Percentiles rank a stretch among this genome's conserved stretches.
These are phyloP conservation scores for Boletus tylopilopsis DNA, from an alignment of 768 basidiomycete species.

Conservation along the genomic window DNA sequence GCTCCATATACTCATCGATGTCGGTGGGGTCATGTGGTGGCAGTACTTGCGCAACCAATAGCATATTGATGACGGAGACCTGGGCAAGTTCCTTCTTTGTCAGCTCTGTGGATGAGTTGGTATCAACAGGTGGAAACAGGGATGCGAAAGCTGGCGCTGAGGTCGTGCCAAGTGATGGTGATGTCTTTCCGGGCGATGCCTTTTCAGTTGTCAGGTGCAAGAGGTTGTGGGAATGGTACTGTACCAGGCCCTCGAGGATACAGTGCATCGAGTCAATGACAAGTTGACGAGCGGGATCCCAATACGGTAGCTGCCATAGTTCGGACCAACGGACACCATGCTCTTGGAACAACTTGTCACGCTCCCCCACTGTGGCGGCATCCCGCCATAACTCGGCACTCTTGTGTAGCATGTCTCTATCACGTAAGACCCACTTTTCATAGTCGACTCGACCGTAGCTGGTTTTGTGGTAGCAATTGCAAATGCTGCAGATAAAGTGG, in stretches of 20 bases:
- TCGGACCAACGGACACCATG: constrained; percentile 19
- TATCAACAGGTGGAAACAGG: neutral
- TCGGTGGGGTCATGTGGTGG: too few relatives aligned
- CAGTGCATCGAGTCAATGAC: constrained; percentile 28
- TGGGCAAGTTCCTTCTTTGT: neutral
- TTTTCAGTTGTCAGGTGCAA: constrained; percentile 4
- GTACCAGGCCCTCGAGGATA: constrained; percentile 12
- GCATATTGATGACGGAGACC: neutral
- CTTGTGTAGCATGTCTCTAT: constrained; percentile 1
- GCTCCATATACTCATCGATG: too few relatives aligned
- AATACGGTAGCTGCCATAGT: constrained; percentile 15
- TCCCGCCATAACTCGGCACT: constrained; percentile 15
- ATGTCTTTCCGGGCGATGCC: too few relatives aligned
- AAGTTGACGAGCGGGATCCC: neutral
- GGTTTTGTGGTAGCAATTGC: too few relatives aligned
- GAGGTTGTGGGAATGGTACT: neutral
- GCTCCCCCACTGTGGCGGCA: constrained; percentile 1
- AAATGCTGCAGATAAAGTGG: too few relatives aligned
- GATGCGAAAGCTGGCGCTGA: neutral
- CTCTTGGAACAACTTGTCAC: constrained; percentile 6
- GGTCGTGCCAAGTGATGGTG: too few relatives aligned
- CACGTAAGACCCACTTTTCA: neutral
- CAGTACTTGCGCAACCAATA: too few relatives aligned
- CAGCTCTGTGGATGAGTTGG: neutral
- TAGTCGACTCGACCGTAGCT: too few relatives aligned